Base-by-base conservation (phyloP, 2,329 filamentous ascomycete species). In the Zelopaecilomyces penicillatus region DNA sequence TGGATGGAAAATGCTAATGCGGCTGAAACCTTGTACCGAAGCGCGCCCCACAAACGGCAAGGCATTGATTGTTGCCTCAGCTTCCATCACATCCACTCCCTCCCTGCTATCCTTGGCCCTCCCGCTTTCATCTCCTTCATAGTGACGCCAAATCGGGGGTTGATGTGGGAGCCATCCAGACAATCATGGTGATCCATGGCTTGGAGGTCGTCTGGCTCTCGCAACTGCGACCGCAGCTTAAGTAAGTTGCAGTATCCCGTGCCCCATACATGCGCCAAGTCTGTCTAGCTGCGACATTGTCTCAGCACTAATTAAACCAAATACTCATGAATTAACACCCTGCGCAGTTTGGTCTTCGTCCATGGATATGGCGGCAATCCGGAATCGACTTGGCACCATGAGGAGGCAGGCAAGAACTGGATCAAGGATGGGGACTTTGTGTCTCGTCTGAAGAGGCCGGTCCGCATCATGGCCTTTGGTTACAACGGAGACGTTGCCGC, bases 401-500 rank as follows among this genome's bases (percentile, higher is more conserved):
- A 52, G 11, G 39, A 37, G 5, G 51, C 55, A 5, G 55, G 55
- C 3, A 57, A 57, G 37, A 52, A 47, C 7, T 57, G 55, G 55
- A 53, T 57, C 10, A 51, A 50, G 5, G 54, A 57, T 27, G 47
- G 48, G 9, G 54, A 55, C 11, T 57, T 57, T 9, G 43, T 57
- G 5, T 45, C 47, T 9, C 45, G 37, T 9, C 40, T 56, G 26
- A 41, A 40, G 11, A 41, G 48, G 28, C 47, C 44, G 4, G 45
- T 48, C 9, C 47, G 54, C n/a, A 49, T 57, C n/a, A 49, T 52
- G 37, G 46, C 53, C 5, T 57, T 54, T 29, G 44, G 45, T 10
- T 57, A 50, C 46, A 57, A 57, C 34, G 47, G 54, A 1, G 53
- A 55, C n/a, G 42, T 53, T 6, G 30, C 50, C 12, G 50, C 52